Evolutionary conservation across 2,329 filamentous ascomycete genomes (phyloP).

Genomic region (Sphaerulina vaccinii): DNA sequence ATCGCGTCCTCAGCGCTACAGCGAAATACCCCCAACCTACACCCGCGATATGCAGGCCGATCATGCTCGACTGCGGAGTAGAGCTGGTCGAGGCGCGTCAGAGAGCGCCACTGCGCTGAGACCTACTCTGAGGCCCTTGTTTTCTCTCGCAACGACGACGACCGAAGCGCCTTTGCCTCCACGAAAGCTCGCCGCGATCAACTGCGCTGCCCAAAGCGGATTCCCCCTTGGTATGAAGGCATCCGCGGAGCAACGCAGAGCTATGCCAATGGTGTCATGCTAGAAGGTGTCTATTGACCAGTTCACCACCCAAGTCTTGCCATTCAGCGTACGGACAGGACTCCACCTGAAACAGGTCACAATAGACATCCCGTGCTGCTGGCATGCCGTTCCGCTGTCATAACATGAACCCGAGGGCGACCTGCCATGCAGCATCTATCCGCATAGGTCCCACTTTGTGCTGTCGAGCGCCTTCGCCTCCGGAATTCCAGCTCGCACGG

Average conservation of each 20-base stretch:
- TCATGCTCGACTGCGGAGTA: not conserved
- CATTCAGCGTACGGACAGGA: not conserved
- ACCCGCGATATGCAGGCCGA: not conserved
- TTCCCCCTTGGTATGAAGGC: conserved; percentile 10
- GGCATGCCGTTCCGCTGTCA: not conserved
- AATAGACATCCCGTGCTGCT: not conserved
- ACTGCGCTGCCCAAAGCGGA: not conserved
- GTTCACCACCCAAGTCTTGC: not conserved
- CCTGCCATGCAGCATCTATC: not conserved
- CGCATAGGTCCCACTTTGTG: not conserved
- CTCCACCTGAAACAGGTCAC: conserved; percentile 1
- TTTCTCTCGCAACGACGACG: not conserved
- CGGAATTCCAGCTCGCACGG: not conserved
- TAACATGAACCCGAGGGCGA: no score
- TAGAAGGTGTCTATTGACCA: not conserved
- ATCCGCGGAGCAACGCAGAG: not conserved
- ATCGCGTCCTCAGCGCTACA: not conserved
- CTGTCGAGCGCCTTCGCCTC: not conserved
- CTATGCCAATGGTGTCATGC: not conserved
- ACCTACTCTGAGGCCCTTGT: no score
- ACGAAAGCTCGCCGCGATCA: not conserved
- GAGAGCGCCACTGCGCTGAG: not conserved
- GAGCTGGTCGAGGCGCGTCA: not conserved
- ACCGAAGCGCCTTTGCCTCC: not conserved
- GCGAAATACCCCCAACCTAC: not conserved